Evolutionary conservation across 1,139 yeast species (phyloP), one percentile per base, ranked within the genome.

Genomic region (Suhomyces bribrorum): DNA sequence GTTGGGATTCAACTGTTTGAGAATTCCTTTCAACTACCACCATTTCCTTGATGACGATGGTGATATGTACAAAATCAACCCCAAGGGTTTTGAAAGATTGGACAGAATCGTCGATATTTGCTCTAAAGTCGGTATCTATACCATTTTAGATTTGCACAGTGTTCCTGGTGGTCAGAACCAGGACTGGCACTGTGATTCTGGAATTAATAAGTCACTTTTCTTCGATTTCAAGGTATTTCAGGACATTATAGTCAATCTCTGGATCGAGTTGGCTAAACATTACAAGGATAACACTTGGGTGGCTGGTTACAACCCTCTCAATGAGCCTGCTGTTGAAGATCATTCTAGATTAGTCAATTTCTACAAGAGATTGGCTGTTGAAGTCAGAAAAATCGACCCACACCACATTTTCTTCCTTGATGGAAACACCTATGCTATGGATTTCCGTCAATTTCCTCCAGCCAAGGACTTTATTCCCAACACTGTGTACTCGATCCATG

Each of bases 151-250:
- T 45, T 62, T 72, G 30, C 77, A 72, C 46, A 61, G 76, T 8
- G 62, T 59, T 17, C 77, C 77, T 8, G 77, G 77, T 17, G 77
- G 77, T 14, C 76, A 71, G 50, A 70, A 69, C 49, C 77, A 71
- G 51, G 76, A 69, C 50, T 72, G 77, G 77, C 77, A 72, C 47
- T 52, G 64, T 31, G 77, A 72, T 52, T 62, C 72, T 3, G 66
- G 64, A 5, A 57, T 65, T 43, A 74, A 70, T 53, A 60, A 64
- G 49, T 61, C 77, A 2, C 43, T 68, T 24, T 71, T 72, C 51
- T 72, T 76, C 74, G 70, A 68, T 22, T 72, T 69, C 54, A 64
- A 62, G 45, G 57, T 66, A 14, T 68, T 70, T 53, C 76, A 71
- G 50, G 75, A 70, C 42, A 61, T 61, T 12, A 56, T 65, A 14